Base-by-base conservation (phyloP, 1,284 basidiomycete genomes). In the Ustilago sp. region DNA sequence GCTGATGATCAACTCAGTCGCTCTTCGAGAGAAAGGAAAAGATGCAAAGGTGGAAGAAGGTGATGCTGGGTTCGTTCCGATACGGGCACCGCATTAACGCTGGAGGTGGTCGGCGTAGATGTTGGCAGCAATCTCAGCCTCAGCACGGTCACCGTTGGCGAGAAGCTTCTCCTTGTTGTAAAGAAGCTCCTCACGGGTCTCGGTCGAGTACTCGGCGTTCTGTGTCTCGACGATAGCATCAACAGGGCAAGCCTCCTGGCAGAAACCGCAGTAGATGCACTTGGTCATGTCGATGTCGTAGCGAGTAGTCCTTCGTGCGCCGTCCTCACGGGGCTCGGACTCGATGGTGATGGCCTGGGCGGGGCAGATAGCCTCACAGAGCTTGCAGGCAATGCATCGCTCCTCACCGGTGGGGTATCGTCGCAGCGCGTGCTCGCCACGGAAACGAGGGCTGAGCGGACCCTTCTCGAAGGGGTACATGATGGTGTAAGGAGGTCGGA, bases 271-370 rank as follows among this genome's bases (percentile, higher is more conserved):
- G 80, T 86, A 85, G 72, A 83, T 84, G 80, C 80, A 82, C 85
- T 90, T 90, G 74, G 89, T 90, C 90, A 90, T 98, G 87, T 98
- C 96, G 84, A 98, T 94, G 88, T 97, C 95, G 86, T 99, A 99
- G 90, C 94, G 93, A 45, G 97, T 99, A 64, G 97, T 99, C 88
- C 94, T 90, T 85, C 97, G 91, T 65, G 95, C 96, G 63, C 97
- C 97, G 86, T 99, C 97, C 87, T 92, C 89, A 79, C 97, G 92
- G 61, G 95, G 92, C 88, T 99, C 97, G 76, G 93, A 95, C 88
- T 99, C 97, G 85, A 99, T 99, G 34, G 97, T 99, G 87, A 99
- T 99, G 19, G 97, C 97, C 87, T 98, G 97, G 32, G 97, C 97
- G 50, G 97, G 96, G 88, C 96, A 99, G 83, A 99, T 99, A 52